Base-by-base conservation (phyloP, 2,329 filamentous ascomycete genomes). In the Hymenoscyphus salicellus region DNA sequence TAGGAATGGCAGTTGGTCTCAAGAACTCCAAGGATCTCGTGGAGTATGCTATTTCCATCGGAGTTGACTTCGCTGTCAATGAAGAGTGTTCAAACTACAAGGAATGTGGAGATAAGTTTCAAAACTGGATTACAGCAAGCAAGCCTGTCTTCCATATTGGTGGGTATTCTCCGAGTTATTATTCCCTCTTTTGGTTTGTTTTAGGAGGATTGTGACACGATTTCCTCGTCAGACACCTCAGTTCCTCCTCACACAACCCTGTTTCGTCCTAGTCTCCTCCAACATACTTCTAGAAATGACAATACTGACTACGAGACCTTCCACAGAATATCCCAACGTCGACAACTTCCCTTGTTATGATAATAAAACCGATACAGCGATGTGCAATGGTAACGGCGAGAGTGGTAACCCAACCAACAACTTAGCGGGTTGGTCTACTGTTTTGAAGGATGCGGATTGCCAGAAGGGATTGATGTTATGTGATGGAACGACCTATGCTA, bases 91-190 rank as follows among this genome's bases (percentile, higher is more conserved):
- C 82, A 17, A 70, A 87, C 73, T 84, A 84, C 69, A 66, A 76
- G 5, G 87, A 90, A 73, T 90, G 88, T 72, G 77, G 78, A 38
- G 36, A 38, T 38, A 81, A 76, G 1, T 90, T 86, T 72, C 75
- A 78, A 1, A 75, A 81, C 5, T 90, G 90, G 71, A 82, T 87
- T 63, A 70, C 80, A 7, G 82, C 81, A 6, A 79, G 80, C 14
- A 90, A 90, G 75, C 87, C 88, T 1, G 88, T 91, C 36, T 90
- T 91, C 74, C 84, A 90, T 73, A 89, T 91, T 66, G 28, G 28
- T 30, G 28, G 89, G 28, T 30, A 30, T 30, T 30, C 28, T 30
- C 28, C 28, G 28, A 30, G 3, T 30, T 6, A 3, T 30, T 30
- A 3, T 30, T 30, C 6, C 28, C 28, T 30, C 28, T 30, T 30